Base-by-base conservation (phyloP, 2,329 filamentous ascomycete species). In the Dichotomopilus funicola region DNA sequence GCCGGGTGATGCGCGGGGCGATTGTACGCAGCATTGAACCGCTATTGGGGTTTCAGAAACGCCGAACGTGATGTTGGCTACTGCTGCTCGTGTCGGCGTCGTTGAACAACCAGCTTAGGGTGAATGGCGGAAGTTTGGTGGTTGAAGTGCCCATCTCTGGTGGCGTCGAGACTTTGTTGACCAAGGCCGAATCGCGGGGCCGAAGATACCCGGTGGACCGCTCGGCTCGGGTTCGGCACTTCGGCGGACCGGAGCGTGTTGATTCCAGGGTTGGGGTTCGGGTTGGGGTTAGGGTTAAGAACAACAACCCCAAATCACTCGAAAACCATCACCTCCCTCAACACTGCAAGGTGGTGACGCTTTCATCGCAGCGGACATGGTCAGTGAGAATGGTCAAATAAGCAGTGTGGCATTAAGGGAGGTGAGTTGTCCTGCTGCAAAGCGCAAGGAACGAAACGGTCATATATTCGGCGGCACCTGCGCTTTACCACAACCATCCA, bases 401-500 rank as follows among this genome's bases (percentile, higher is more conserved):
- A 13, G 12, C 19, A 35, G 33, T 12, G 2, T 2, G 1, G 13
- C 10, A 44, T 19, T 31, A 27, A 10, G 13, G 13, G 45, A 8
- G 43, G 27, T 45, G 31, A 19, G 12, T 37, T 19, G 12, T 9
- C 19, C 36, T 37, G 34, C 6, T 31, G 13, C n/a, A 31, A 45
- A 31, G 13, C 4, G 27, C 19, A 34, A 12, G 11, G 27, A 9
- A 6, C 31, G 13, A 33, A 33, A 45, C 27, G 13, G 42, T n/a
- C 13, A 31, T 11, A 36, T 27, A 41, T 42, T 12, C 31, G 5
- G 13, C 9, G 42, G 36, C 11, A 19, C 11, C 34, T n/a, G 27
- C 19, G 27, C 19, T 2, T 71, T 59, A 79, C 77, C 77, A 82
- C 31, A 80, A 59, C 0, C 79, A 42, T 79, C 78, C 78, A 83